A percentile compares a stretch with the other conserved stretches of the same genome.
These are phyloP conservation scores for Pyrenochaeta sp. DNA, from an alignment of 2,329 filamentous ascomycete species.

Conservation along the genomic window DNA sequence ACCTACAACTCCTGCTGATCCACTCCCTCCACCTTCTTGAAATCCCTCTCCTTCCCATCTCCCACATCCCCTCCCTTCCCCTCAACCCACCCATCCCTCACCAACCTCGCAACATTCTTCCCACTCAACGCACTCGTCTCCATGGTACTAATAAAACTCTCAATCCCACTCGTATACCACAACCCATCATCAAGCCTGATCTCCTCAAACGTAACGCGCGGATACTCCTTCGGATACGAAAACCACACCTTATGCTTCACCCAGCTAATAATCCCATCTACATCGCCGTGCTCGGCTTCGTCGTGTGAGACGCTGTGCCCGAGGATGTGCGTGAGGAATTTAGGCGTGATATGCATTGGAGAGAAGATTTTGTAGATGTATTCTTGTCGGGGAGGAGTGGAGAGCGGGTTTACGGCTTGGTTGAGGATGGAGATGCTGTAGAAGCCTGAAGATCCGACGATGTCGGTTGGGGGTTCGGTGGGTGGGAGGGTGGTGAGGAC, in stretches of 20 bases:
- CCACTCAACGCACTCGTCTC: constrained; percentile 95
- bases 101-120: constrained; percentile 78
- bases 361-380: constrained; percentile 75
- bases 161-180: constrained; percentile 76
- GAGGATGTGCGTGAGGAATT: constrained; percentile 60
- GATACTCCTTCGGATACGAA: constrained; percentile 85
- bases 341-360: constrained; percentile 56
- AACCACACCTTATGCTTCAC: constrained; percentile 70
- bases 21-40: background rate
- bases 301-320: constrained; percentile 46
- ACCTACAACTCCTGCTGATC: background rate
- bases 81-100: constrained; percentile 67
- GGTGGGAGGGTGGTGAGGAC: constrained; percentile 83
- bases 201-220: constrained; percentile 87
- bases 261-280: constrained; percentile 42
- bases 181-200: constrained; percentile 70
- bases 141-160: constrained; percentile 97
- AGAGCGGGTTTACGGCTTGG: constrained; percentile 66
- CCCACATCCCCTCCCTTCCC: constrained; percentile 1
- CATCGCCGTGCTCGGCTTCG: constrained; percentile 43
- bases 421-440: constrained; percentile 83
- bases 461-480: constrained; percentile 61
- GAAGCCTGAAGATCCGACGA: constrained; percentile 75
- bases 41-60: background rate
- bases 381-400: constrained; percentile 50